These are phyloP conservation scores for Phyllosticta citrichinensis DNA, from an alignment of 2,329 filamentous ascomycete species.

Conservation along the genomic window DNA sequence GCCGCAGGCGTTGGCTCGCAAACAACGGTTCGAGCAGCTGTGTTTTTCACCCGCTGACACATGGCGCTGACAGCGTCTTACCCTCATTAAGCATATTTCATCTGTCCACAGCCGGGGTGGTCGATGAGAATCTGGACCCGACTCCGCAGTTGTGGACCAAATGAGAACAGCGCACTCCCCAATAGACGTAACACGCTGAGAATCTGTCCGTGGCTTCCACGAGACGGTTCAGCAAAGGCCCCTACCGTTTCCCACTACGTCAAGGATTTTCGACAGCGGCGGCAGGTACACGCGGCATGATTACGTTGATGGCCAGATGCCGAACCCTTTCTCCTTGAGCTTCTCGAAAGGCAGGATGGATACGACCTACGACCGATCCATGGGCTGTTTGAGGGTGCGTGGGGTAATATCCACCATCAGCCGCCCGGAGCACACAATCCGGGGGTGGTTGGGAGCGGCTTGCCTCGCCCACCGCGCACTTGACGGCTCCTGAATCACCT, in stretches of 20 bases:
- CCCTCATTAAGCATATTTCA: slow-evolving; percentile 6
- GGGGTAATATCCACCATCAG: background rate
- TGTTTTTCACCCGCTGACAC: slow-evolving; percentile 7
- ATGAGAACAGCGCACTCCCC: background rate
- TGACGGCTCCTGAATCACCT: background rate
- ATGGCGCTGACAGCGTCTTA: slow-evolving; percentile 7
- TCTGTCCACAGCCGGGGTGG: slow-evolving; percentile 5
- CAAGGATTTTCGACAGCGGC: background rate
- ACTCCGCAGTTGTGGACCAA: slow-evolving; percentile 6
- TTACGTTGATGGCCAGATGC: background rate
- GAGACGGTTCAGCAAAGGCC: background rate
- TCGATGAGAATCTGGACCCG: slow-evolving; percentile 8
- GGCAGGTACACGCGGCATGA: background rate
- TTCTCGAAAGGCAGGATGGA: background rate
- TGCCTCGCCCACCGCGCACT: background rate
- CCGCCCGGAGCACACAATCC: background rate
- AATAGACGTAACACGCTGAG: background rate
- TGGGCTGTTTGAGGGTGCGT: background rate
- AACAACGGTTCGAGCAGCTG: background rate
- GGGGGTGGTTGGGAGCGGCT: background rate
- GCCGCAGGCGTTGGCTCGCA: background rate
- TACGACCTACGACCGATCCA: background rate
- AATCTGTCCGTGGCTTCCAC: background rate
- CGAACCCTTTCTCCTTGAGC: background rate
- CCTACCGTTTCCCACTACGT: background rate